These are phyloP conservation scores for Colletotrichum falcatum DNA, from an alignment of 2,329 filamentous ascomycete species.

Conservation along the genomic window DNA sequence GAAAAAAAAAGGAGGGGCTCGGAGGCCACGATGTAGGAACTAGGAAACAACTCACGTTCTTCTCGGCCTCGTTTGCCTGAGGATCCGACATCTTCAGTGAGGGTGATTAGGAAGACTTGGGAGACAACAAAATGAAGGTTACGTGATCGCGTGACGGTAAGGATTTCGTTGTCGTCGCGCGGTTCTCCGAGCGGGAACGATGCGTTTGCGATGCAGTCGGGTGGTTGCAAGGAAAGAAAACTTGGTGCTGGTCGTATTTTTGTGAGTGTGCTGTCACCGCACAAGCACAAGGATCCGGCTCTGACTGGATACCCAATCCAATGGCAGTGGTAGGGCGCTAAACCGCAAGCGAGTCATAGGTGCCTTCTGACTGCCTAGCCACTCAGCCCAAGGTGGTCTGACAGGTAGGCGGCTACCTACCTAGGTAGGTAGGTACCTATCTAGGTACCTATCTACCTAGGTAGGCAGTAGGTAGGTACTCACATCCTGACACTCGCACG, in stretches of 20 bases:
- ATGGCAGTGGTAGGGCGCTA: constrained; percentile 36
- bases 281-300: constrained; percentile 32
- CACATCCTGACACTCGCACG: constrained; percentile 14
- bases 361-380: constrained; percentile 25
- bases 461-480: neutral
- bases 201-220: constrained; percentile 37
- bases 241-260: constrained; percentile 37
- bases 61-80: constrained; percentile 93
- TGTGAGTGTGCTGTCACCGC: constrained; percentile 35
- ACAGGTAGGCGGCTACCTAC: neutral
- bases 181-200: constrained; percentile 37
- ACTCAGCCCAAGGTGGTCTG: neutral
- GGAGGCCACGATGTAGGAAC: constrained; percentile 23
- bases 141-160: constrained; percentile 39
- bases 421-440: neutral
- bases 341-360: constrained; percentile 39
- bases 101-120: constrained; percentile 35
- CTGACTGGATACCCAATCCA: constrained; percentile 32
- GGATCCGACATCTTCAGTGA: constrained; percentile 83
- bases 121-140: constrained; percentile 35
- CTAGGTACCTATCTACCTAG: neutral
- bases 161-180: constrained; percentile 35
- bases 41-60: constrained; percentile 74
- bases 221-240: constrained; percentile 38
- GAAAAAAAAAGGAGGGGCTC: constrained; percentile 36